These are phyloP conservation scores for Sphagnurus paluster DNA, from an alignment of 1,284 basidiomycete species.

Conservation along the genomic window DNA sequence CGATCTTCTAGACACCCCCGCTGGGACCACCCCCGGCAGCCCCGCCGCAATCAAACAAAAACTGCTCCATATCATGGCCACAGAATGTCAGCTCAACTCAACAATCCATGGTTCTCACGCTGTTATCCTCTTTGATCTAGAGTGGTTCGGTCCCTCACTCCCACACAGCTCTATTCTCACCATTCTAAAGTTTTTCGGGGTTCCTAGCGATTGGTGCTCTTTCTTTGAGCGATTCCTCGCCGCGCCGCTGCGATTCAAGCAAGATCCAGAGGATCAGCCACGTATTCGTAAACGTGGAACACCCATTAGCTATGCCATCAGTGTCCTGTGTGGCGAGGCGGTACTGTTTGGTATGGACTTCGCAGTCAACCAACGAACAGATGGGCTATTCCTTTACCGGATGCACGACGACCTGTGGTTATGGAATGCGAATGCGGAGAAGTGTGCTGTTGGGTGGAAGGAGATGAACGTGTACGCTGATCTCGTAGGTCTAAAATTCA, in stretches of 20 bases:
- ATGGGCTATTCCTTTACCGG: constrained; percentile 38
- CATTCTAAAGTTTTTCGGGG: constrained; percentile 39
- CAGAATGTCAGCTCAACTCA: constrained; percentile 38
- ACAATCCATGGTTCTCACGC: constrained; percentile 32
- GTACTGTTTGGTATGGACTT: constrained; percentile 45
- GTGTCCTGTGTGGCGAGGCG: constrained; percentile 36
- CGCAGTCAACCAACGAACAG: constrained; percentile 38
- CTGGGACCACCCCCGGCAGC: background rate
- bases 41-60: constrained; percentile 29
- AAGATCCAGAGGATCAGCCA: constrained; percentile 23
- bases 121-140: constrained; percentile 39
- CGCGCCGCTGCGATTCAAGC: constrained; percentile 34
- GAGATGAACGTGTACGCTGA: constrained; percentile 37
- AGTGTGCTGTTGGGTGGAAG: constrained; percentile 35
- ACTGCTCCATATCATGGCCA: constrained; percentile 37
- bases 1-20: constrained; percentile 24
- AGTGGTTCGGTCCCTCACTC: constrained; percentile 48
- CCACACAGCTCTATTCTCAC: constrained; percentile 40
- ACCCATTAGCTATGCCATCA: constrained; percentile 37
- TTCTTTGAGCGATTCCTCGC: constrained; percentile 39
- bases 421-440: constrained; percentile 32
- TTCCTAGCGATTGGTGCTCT: constrained; percentile 34
- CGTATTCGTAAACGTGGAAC: constrained; percentile 36
- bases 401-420: constrained; percentile 45
- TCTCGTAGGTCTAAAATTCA: constrained; percentile 37